phyloP scores from a whole-genome alignment of 176 grass and related monocot species.

The Urochloa ruziziensis region DNA sequence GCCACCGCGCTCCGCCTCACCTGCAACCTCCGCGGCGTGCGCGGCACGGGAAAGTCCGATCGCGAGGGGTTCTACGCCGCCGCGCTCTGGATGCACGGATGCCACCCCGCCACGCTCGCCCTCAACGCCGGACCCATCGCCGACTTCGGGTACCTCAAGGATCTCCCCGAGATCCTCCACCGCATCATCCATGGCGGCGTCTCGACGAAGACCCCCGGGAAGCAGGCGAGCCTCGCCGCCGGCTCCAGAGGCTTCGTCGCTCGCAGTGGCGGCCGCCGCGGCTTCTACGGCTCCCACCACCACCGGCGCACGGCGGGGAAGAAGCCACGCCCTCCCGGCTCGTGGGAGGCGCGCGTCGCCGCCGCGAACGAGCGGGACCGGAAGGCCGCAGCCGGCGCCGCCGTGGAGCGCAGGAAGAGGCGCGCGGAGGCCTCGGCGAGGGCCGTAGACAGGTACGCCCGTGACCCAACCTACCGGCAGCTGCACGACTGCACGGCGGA shows the following conservation, averaged over 20 bases:
- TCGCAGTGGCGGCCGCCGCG: background rate
- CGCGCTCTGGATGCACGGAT: constrained; percentile 39
- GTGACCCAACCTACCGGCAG: constrained; percentile 44
- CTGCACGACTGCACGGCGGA: constrained; percentile 58
- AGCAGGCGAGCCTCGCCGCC: constrained; percentile 23
- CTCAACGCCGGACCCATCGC: constrained; percentile 50
- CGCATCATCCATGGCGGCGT: constrained; percentile 52
- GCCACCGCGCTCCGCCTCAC: constrained; percentile 45
- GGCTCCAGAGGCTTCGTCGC: background rate
- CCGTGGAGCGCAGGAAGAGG: constrained; percentile 38
- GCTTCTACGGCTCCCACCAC: background rate
- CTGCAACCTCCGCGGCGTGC: constrained; percentile 43
- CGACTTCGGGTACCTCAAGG: constrained; percentile 72
- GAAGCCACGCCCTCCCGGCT: background rate
- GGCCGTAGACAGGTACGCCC: constrained; percentile 44
- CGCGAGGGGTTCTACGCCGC: constrained; percentile 19
- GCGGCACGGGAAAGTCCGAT: constrained; percentile 19
- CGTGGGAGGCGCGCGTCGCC: constrained; percentile 43
- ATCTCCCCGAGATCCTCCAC: constrained; percentile 70
- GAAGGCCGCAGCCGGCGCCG: constrained; percentile 13
- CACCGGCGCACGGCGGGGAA: background rate
- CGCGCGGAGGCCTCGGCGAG: constrained; percentile 28
- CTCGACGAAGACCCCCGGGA: constrained; percentile 10
- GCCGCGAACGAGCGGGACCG: constrained; percentile 36
- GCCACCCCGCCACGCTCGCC: constrained; percentile 70